Evolutionary conservation across 164 flowering plant genomes (phyloP), one percentile per base, ranked within the genome.

Genomic region (Magnolia changhungtana): DNA sequence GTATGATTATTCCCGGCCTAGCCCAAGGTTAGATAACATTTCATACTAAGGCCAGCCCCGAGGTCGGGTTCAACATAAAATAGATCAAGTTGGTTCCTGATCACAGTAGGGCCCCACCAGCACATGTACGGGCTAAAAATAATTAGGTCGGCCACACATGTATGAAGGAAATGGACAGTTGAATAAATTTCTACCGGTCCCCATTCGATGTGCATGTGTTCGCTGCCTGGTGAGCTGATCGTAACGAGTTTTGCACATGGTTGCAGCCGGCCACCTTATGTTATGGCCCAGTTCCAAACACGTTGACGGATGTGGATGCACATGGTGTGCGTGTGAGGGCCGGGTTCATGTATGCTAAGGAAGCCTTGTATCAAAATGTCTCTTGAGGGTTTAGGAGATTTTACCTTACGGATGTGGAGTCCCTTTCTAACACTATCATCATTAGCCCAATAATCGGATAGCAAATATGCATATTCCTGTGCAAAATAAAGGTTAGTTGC

Each of bases 341-440:
- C 27, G 27, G 5, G 45, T 23, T 71, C 19, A 13, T 45, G 59
- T 14, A 69, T 69, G 14, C 45, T 37, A 37, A 37, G 45, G 5
- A 29, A 14, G 20, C 50, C 72, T 19, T 69, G 50, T 52, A 69
- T 1, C 45, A 29, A 3, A 50, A 49, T 8, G 3, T 55, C 13
- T 55, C 61, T 16, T 11, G 16, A 55, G 18, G 16, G 0, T 16
- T 55, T 55, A 0, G 18, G 18, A 10, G 61, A 55, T 58, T 69
- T 29, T 76, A 80, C 83, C 83, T 74, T 78, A 58, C 76, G 77
- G 14, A 80, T 63, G 23, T 74, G 65, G 8, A 83, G 80, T 14
- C 83, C 81, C 16, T 66, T 68, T 61, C 68, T 77, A 14, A 78
- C 83, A n/a, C 73, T 55, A 2, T 52, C 37, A 72, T 80, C 77